Evolutionary conservation across 2,329 filamentous ascomycete genomes (phyloP).

Genomic region (Colletotrichum theobromicola): DNA sequence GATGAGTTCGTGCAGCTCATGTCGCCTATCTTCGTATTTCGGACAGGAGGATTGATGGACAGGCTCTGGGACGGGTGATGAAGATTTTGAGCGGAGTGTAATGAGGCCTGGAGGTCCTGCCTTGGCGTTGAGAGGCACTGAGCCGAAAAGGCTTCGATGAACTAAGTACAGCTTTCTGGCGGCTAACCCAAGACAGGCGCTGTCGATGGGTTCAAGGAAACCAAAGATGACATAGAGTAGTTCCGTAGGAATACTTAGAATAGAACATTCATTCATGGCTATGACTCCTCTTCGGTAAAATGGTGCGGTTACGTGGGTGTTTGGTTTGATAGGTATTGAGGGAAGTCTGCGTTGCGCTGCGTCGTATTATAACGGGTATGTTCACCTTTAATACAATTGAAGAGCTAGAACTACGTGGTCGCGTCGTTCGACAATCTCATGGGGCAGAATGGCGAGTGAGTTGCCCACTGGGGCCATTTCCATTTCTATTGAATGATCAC

Average conservation of each 20-base stretch:
- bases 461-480: background rate
- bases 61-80: fast-evolving
- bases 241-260: background rate
- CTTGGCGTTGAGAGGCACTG: background rate
- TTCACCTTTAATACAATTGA: background rate
- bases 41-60: background rate
- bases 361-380: background rate
- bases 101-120: fast-evolving
- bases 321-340: background rate
- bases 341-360: background rate
- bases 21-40: background rate
- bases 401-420: fast-evolving
- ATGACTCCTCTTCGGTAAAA: background rate
- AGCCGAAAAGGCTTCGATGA: background rate
- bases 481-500: fast-evolving
- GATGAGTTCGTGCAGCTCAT: background rate
- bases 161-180: background rate
- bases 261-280: background rate
- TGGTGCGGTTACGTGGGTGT: fast-evolving
- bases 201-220: background rate
- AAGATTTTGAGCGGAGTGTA: background rate
- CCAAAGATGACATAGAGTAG: fast-evolving
- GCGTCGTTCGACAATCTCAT: background rate
- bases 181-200: background rate
- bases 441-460: background rate